Evolutionary conservation across 352 stramenopile genomes (phyloP).

Genomic region (Phytophthora meadii): DNA sequence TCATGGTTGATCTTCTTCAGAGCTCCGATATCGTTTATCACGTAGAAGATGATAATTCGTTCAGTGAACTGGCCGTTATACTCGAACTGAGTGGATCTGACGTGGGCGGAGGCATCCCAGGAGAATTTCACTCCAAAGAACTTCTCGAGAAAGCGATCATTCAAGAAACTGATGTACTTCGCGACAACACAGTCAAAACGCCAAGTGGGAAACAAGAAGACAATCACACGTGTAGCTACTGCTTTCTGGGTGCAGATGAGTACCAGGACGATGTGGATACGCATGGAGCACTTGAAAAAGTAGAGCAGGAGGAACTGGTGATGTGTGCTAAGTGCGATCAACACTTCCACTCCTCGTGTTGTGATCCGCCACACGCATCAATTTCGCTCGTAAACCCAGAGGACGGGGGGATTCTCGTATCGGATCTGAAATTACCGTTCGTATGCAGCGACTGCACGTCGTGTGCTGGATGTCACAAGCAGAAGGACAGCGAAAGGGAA

Average conservation of each 20-base stretch:
- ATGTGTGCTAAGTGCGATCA: constrained; percentile 60
- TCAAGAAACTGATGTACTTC: constrained; percentile 30
- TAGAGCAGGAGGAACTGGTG: constrained; percentile 51
- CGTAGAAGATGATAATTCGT: constrained; percentile 25
- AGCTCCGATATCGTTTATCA: constrained; percentile 34
- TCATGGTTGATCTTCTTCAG: constrained; percentile 33
- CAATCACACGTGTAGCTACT: constrained; percentile 26
- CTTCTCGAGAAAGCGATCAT: constrained; percentile 48
- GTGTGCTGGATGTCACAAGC: constrained; percentile 65
- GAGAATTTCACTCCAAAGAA: constrained; percentile 48
- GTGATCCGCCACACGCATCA: constrained; percentile 70
- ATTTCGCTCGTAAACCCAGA: constrained; percentile 67
- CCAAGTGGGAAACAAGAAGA: background rate
- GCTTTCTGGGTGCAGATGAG: constrained; percentile 36
- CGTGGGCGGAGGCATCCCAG: constrained; percentile 24
- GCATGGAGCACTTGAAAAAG: constrained; percentile 4
- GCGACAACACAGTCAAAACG: background rate
- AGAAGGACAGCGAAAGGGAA: constrained; percentile 5
- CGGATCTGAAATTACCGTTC: constrained; percentile 73
- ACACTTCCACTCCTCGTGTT: constrained; percentile 76
- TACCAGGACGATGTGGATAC: constrained; percentile 14
- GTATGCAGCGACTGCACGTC: constrained; percentile 69
- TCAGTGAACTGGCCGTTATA: constrained; percentile 43
- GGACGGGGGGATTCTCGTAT: constrained; percentile 59
- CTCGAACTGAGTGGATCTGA: constrained; percentile 39